A percentile compares a stretch with the other conserved stretches of the same genome.
phyloP scores from a whole-genome alignment of 768 basidiomycete genomes.

The Pisolithus albus region DNA sequence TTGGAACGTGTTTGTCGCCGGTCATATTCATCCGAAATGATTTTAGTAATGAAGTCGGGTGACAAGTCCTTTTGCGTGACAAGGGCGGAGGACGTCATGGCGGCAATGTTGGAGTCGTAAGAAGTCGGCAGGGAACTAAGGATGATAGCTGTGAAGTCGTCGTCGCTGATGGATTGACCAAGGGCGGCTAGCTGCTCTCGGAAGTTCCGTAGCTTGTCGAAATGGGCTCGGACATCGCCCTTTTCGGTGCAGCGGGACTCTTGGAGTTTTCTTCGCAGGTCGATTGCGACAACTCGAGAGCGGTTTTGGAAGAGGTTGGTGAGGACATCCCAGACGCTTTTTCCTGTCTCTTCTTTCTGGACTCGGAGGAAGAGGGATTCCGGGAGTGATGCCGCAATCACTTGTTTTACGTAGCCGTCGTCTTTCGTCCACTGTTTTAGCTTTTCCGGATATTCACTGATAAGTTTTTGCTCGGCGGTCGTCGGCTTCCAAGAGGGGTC shows the following conservation, averaged over 20 bases:
- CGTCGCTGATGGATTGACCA: slow-evolving; percentile 20
- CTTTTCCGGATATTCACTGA: background rate
- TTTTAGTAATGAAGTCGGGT: background rate
- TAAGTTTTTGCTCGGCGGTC: background rate
- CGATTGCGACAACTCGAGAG: background rate
- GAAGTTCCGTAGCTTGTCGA: slow-evolving; percentile 23
- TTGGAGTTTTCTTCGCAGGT: slow-evolving; percentile 9
- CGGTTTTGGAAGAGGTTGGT: background rate
- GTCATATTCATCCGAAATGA: background rate
- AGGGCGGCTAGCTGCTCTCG: slow-evolving; percentile 28
- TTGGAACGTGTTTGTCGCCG: background rate
- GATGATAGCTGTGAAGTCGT: slow-evolving; percentile 22
- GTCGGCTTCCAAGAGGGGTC: background rate
- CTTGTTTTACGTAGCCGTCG: slow-evolving; percentile 16
- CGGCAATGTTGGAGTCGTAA: slow-evolving; percentile 28
- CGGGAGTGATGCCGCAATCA: background rate
- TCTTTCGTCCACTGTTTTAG: slow-evolving; percentile 19
- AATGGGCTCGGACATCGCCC: background rate
- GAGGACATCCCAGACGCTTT: background rate
- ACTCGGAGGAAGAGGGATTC: background rate
- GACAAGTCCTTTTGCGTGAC: slow-evolving; percentile 5
- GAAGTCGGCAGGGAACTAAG: slow-evolving; percentile 29
- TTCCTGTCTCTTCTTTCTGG: background rate
- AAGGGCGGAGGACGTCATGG: slow-evolving; percentile 14
- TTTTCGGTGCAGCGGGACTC: no score